phyloP scores from a whole-genome alignment of 495 filamentous ascomycete species.

The Aspergillus carlsbadensis region DNA sequence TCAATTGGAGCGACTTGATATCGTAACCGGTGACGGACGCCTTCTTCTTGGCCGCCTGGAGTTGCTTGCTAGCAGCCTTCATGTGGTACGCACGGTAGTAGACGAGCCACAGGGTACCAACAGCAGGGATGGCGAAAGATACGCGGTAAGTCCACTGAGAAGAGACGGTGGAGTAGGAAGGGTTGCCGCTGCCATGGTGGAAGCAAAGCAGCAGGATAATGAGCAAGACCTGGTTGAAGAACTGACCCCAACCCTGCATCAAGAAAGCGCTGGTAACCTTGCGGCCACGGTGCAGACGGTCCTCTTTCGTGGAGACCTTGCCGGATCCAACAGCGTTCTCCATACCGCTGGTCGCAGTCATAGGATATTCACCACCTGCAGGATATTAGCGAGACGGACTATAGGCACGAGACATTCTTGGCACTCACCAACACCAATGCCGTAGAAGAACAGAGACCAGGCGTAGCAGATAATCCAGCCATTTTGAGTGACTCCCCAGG shows the following conservation, averaged over 20 bases:
- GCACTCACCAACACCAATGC: constrained; percentile 72
- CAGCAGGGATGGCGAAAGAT: constrained; percentile 79
- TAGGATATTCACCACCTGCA: constrained; percentile 78
- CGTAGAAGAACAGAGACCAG: constrained; percentile 88
- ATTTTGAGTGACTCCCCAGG: constrained; percentile 78
- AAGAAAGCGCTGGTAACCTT: constrained; percentile 91
- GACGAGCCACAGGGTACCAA: constrained; percentile 87
- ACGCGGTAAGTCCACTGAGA: constrained; percentile 84
- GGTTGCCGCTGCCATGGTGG: constrained; percentile 68
- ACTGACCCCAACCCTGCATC: constrained; percentile 97
- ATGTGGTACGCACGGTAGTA: constrained; percentile 92
- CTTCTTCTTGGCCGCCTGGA: constrained; percentile 78
- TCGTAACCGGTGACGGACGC: constrained; percentile 84
- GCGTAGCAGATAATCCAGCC: constrained; percentile 94
- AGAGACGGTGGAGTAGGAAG: constrained; percentile 67
- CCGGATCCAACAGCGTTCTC: constrained; percentile 84
- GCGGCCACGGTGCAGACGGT: constrained; percentile 88
- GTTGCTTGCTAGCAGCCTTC: constrained; percentile 70
- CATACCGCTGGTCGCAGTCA: constrained; percentile 94
- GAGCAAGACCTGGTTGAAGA: constrained; percentile 82
- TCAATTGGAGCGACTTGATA: constrained; percentile 69
- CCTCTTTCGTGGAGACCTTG: constrained; percentile 80
- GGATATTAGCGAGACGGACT: constrained; percentile 12
- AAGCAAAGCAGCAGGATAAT: constrained; percentile 80
- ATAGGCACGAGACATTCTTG: neutral